phyloP scores from a whole-genome alignment of 805 yeast species.

The Metschnikowia kunwiensis region DNA sequence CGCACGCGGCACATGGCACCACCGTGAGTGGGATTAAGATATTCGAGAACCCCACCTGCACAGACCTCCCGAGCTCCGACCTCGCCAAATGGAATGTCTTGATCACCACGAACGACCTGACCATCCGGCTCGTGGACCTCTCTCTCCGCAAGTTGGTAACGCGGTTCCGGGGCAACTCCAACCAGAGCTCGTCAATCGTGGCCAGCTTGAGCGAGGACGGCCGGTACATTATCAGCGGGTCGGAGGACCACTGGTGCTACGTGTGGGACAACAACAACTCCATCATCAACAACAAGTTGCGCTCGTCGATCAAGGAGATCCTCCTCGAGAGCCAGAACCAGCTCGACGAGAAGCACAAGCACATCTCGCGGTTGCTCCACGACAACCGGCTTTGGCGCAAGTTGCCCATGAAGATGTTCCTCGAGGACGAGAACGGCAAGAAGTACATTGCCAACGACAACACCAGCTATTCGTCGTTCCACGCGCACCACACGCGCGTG shows the following conservation, averaged over 20 bases:
- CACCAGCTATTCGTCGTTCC: conserved; percentile 64
- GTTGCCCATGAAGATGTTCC: conserved; percentile 21
- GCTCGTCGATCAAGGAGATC: conserved; percentile 33
- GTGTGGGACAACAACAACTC: conserved; percentile 61
- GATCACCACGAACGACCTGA: conserved; percentile 80
- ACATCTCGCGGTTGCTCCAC: conserved; percentile 26
- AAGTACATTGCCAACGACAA: conserved; percentile 45
- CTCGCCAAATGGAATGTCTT: conserved; percentile 35
- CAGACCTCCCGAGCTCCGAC: conserved; percentile 4
- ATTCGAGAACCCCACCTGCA: conserved; percentile 28
- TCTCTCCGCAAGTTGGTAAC: conserved; percentile 54
- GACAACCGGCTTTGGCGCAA: conserved; percentile 30
- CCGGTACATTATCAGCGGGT: conserved; percentile 64
- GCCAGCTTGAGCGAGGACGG: conserved; percentile 62
- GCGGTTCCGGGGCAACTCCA: conserved; percentile 70
- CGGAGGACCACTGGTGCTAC: conserved; percentile 86
- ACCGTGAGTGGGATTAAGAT: conserved; percentile 76
- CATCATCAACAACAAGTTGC: conserved; percentile 39
- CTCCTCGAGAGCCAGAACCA: conserved; percentile 34
- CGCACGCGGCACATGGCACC: conserved; percentile 27
- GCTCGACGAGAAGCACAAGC: conserved; percentile 30
- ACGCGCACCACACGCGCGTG: conserved; percentile 70
- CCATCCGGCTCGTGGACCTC: conserved; percentile 62
- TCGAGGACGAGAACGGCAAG: conserved; percentile 24
- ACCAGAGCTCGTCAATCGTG: conserved; percentile 65